Evolutionary conservation across 306 rosid genomes (phyloP).

Genomic region (Begonia masoniana): DNA sequence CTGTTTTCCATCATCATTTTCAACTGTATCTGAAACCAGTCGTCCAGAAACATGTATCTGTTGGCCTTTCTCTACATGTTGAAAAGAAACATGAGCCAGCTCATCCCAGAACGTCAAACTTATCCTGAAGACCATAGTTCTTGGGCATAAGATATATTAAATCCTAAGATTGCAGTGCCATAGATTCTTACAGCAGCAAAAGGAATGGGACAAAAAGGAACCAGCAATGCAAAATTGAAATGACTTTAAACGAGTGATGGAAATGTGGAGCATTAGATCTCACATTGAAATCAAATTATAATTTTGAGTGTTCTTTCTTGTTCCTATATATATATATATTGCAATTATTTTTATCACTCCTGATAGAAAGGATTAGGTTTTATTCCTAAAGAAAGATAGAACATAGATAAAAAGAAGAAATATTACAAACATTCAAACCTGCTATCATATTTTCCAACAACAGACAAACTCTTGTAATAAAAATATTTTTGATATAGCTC

Average conservation of each 20-base stretch:
- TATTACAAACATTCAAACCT: no score
- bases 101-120: slow-evolving; percentile 85
- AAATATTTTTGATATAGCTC: no score
- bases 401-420: no score
- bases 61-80: slow-evolving; percentile 64
- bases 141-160: not conserved
- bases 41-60: slow-evolving; percentile 76
- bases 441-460: no score
- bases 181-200: not conserved
- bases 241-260: not conserved
- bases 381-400: no score
- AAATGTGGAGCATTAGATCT: not conserved
- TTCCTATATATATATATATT: no score
- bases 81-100: slow-evolving; percentile 60
- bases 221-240: no score
- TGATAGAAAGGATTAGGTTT: no score
- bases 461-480: no score
- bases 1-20: slow-evolving; percentile 55
- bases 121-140: slow-evolving; percentile 30
- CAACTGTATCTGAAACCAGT: slow-evolving; percentile 58
- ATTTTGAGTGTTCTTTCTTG: no score
- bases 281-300: no score
- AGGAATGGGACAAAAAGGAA: not conserved
- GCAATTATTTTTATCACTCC: no score
- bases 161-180: not conserved